phyloP scores from a whole-genome alignment of 2,329 filamentous ascomycete genomes.

The Colletotrichum horii region DNA sequence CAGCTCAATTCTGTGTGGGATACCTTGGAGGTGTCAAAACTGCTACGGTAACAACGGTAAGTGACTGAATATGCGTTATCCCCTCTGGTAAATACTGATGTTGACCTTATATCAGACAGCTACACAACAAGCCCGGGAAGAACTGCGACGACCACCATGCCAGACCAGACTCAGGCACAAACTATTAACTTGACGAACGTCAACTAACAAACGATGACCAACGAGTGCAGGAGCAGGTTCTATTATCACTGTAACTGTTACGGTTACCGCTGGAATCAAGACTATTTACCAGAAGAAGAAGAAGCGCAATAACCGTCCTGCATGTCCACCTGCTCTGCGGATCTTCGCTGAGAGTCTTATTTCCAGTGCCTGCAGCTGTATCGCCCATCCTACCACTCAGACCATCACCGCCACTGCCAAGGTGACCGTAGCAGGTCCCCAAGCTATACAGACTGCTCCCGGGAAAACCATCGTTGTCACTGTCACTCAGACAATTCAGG shows the following conservation, averaged over 20 bases:
- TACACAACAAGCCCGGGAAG: not conserved
- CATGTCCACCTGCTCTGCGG: not conserved
- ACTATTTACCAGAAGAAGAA: not conserved
- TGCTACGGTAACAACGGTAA: not conserved
- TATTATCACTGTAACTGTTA: not conserved
- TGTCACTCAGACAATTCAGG: not conserved
- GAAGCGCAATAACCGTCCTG: not conserved
- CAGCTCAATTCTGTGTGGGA: not conserved
- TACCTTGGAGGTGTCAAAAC: not conserved
- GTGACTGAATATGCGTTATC: not conserved
- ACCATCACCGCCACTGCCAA: not conserved
- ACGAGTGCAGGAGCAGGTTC: not conserved
- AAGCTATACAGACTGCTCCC: not conserved
- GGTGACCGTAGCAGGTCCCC: not conserved
- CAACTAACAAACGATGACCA: not conserved
- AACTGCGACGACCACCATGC: not conserved
- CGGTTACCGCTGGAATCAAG: not conserved
- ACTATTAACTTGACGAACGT: not conserved
- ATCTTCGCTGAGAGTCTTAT: not conserved
- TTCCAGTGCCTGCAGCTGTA: not conserved
- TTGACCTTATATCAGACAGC: not conserved
- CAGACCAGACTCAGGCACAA: not conserved
- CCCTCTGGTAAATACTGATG: not conserved
- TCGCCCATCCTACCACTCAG: not conserved
- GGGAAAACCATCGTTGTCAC: not conserved